Conservation (phyloP, 805 yeast genomes). For the Candida incommunis region DNA sequence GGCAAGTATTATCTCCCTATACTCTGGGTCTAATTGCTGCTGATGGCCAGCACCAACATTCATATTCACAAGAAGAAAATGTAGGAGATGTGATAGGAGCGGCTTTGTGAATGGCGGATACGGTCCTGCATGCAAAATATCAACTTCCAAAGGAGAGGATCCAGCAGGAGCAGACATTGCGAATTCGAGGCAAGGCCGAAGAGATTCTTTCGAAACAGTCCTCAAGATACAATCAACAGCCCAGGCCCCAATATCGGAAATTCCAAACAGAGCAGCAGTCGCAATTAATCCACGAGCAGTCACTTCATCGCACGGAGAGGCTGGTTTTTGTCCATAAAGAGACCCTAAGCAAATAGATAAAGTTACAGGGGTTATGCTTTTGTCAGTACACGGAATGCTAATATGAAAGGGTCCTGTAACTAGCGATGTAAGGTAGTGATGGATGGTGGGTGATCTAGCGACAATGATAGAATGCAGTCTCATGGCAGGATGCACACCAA, state of each 20-base stretch:
- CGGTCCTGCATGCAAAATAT: conserved; percentile 14
- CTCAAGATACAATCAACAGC: conserved; percentile 13
- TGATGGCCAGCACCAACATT: conserved; percentile 3
- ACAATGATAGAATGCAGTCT: conserved; percentile 21
- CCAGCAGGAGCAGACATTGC: conserved; percentile 9
- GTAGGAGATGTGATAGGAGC: conserved; percentile 12
- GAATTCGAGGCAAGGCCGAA: conserved; percentile 13
- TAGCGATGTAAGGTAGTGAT: conserved; percentile 10
- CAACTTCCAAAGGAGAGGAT: conserved; percentile 7
- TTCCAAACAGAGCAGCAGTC: conserved; percentile 16
- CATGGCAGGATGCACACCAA: conserved; percentile 15
- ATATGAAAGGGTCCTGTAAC: conserved; percentile 18
- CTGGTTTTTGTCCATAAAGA: conserved; percentile 18
- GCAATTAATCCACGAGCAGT: conserved; percentile 18
- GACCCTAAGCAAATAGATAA: conserved; percentile 20
- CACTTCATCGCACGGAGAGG: conserved; percentile 9
- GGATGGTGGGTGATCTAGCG: conserved; percentile 19
- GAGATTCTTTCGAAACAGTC: conserved; percentile 8
- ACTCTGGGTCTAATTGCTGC: conserved; percentile 2
- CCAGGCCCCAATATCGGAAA: conserved; percentile 13
- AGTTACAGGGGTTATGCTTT: conserved; percentile 13
- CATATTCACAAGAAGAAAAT: conserved; percentile 11
- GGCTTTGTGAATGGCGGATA: conserved; percentile 18
- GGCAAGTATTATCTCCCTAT: conserved; percentile 9
- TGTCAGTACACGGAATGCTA: conserved; percentile 12